These are phyloP conservation scores for Metschnikowia orientalis DNA, from an alignment of 805 yeast genomes.

Conservation along the genomic window DNA sequence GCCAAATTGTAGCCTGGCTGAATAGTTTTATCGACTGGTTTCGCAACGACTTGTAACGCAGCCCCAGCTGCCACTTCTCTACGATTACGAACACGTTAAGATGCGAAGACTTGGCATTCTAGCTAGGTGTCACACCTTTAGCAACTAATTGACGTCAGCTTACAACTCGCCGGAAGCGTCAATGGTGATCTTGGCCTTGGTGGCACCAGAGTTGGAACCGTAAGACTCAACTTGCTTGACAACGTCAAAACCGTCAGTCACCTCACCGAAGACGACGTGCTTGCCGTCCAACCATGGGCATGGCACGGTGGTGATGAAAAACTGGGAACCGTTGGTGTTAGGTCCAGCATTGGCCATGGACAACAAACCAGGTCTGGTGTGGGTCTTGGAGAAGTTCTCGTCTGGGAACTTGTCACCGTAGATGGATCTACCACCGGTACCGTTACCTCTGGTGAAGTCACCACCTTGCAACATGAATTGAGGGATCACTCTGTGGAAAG, in stretches of 20 bases:
- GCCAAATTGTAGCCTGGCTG: constrained; percentile 36
- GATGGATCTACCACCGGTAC: constrained; percentile 90
- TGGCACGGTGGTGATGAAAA: constrained; percentile 88
- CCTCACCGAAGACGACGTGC: constrained; percentile 95
- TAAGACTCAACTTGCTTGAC: constrained; percentile 77
- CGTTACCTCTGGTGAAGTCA: constrained; percentile 71
- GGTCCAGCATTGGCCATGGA: constrained; percentile 99
- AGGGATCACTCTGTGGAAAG: constrained; percentile 97
- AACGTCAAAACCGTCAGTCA: constrained; percentile 75
- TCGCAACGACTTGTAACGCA: too few species aligned
- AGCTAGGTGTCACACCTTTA: too few species aligned
- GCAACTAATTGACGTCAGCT: constrained; percentile 14
- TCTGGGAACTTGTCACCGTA: constrained; percentile 85
- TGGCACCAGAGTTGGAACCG: constrained; percentile 66
- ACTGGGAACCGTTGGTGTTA: constrained; percentile 97
- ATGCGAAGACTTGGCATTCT: too few species aligned
- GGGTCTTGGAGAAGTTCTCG: constrained; percentile 75
- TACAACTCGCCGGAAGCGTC: constrained; percentile 60
- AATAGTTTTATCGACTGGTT: too few species aligned
- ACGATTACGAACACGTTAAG: too few species aligned
- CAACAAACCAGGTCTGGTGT: constrained; percentile 80
- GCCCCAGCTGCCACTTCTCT: too few species aligned
- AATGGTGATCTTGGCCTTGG: constrained; percentile 60
- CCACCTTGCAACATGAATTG: constrained; percentile 95
- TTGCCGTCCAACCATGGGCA: constrained; percentile 90